Conservation (phyloP, 768 basidiomycete genomes). For the Tricholomella constricta region DNA sequence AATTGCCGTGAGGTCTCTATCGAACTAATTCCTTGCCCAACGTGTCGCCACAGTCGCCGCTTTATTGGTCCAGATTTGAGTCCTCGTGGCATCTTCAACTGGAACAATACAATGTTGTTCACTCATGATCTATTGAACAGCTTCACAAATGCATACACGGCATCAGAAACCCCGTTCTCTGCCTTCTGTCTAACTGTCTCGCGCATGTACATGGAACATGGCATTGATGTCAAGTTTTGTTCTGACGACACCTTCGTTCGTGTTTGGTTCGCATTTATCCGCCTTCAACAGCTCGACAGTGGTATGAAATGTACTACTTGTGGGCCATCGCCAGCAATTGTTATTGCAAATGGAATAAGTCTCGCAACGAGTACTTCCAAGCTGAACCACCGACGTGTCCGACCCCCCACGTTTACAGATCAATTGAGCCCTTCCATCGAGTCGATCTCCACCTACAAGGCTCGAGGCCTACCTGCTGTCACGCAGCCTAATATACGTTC, state of each 20-base stretch:
- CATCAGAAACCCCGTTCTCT: slow-evolving; percentile 37
- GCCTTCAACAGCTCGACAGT: slow-evolving; percentile 4
- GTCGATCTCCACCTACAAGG: slow-evolving; percentile 1
- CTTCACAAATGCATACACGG: slow-evolving; percentile 31
- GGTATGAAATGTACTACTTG: slow-evolving; percentile 23
- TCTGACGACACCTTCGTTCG: slow-evolving; percentile 28
- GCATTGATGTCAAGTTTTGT: slow-evolving; percentile 21
- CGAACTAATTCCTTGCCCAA: not conserved
- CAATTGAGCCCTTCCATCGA: slow-evolving; percentile 22
- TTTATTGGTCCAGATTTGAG: slow-evolving; percentile 33
- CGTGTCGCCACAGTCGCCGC: not conserved
- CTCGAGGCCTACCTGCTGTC: slow-evolving; percentile 1
- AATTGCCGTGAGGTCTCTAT: not conserved
- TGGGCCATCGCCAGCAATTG: slow-evolving; percentile 17
- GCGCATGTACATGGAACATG: slow-evolving; percentile 20
- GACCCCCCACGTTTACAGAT: slow-evolving; percentile 28
- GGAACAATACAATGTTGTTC: slow-evolving; percentile 31
- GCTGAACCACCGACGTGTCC: slow-evolving; percentile 23
- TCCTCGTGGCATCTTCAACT: slow-evolving; percentile 33
- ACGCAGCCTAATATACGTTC: not conserved
- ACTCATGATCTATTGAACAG: slow-evolving; percentile 36
- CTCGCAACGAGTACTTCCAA: slow-evolving; percentile 22
- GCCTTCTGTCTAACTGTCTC: slow-evolving; percentile 8
- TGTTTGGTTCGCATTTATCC: slow-evolving; percentile 33
- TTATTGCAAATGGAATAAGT: slow-evolving; percentile 25